Evolutionary conservation across 2,329 filamentous ascomycete species (phyloP).

Genomic region (Metarhizium sp.): DNA sequence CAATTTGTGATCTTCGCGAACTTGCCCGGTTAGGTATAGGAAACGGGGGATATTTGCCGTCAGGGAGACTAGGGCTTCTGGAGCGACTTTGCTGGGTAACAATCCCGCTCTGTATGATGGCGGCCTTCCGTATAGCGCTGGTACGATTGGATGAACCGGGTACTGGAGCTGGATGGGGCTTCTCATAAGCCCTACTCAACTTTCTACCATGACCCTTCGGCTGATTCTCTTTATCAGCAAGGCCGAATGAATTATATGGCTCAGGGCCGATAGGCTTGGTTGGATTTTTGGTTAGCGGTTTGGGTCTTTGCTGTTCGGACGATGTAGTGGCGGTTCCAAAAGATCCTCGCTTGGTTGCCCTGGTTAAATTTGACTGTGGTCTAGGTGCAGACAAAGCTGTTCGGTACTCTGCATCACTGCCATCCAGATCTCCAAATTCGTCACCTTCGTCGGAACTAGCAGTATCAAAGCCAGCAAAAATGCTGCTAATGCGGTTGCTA

Average conservation of each 20-base stretch:
- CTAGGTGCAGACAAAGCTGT: constrained; percentile 57
- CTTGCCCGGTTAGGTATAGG: constrained; percentile 85
- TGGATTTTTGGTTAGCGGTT: constrained; percentile 15
- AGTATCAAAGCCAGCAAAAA: constrained; percentile 79
- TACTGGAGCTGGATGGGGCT: constrained; percentile 19
- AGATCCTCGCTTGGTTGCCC: constrained; percentile 33
- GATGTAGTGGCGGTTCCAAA: constrained; percentile 28
- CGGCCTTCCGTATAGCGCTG: constrained; percentile 64
- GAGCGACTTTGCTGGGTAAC: constrained; percentile 56
- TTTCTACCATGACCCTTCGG: constrained; percentile 16
- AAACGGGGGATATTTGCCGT: constrained; percentile 64
- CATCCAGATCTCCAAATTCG: constrained; percentile 50
- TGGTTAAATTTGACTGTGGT: constrained; percentile 32
- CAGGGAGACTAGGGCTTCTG: constrained; percentile 56
- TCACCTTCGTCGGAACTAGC: constrained; percentile 58
- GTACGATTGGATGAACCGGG: constrained; percentile 32
- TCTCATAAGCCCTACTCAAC: constrained; percentile 27
- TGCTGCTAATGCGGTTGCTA: constrained; percentile 66
- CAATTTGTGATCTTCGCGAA: constrained; percentile 63
- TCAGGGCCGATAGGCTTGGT: constrained; percentile 30
- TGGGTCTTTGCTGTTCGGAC: constrained; percentile 30
- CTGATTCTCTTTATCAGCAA: constrained; percentile 22
- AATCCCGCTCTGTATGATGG: constrained; percentile 72
- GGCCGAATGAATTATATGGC: constrained; percentile 34
- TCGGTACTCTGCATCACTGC: constrained; percentile 58